phyloP scores from a whole-genome alignment of 75 land plant genomes.

The Adiantum capillusveneris region DNA sequence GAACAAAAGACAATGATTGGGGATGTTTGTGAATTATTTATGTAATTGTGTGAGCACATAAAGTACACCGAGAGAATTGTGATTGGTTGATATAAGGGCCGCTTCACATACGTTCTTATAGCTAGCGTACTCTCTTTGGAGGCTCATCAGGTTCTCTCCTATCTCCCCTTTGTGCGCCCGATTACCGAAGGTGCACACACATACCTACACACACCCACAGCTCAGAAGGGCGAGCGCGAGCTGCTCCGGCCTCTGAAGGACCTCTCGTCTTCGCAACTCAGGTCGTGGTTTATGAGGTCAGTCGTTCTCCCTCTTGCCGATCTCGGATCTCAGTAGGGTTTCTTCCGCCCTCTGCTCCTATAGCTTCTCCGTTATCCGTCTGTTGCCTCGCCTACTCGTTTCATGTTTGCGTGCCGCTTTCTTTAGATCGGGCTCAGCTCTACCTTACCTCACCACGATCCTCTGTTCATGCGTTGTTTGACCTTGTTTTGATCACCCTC shows the following conservation, averaged over 20 bases:
- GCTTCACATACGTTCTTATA: no score
- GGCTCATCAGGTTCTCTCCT: no score
- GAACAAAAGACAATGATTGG: no score
- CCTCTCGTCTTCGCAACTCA: constrained; percentile 18
- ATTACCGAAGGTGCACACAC: no score
- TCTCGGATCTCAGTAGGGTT: neutral
- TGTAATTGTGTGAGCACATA: no score
- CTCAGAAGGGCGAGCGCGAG: neutral
- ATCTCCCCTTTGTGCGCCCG: no score
- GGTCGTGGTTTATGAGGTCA: constrained; percentile 53
- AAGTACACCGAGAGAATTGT: no score
- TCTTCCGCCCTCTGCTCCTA: neutral
- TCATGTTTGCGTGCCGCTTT: neutral
- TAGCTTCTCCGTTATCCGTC: neutral
- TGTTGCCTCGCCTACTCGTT: neutral
- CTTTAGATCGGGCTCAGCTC: neutral
- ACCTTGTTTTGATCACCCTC: no score
- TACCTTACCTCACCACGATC: neutral
- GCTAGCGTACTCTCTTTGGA: no score
- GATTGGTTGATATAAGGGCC: no score
- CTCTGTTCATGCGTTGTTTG: neutral
- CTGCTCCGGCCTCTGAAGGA: neutral
- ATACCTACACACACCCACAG: neutral
- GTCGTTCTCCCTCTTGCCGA: neutral
- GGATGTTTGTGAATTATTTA: no score